Evolutionary conservation across 2,329 filamentous ascomycete genomes (phyloP).

Genomic region (Nemania abortiva): DNA sequence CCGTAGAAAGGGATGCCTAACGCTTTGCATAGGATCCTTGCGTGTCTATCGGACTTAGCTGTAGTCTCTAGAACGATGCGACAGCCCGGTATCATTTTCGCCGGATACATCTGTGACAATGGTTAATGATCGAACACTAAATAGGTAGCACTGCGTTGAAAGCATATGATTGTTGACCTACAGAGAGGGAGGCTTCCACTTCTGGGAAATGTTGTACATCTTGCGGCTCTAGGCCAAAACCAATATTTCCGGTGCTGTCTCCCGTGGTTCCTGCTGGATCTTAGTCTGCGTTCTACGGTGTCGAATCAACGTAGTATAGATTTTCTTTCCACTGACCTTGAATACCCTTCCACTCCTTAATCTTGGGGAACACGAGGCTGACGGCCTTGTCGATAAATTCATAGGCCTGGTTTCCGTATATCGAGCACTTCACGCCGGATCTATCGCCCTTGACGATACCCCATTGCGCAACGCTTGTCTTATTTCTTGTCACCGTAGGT

Average conservation of each 20-base stretch:
- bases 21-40: conserved; percentile 77
- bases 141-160: background rate
- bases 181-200: conserved; percentile 93
- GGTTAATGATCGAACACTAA: conserved; percentile 19
- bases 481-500: conserved; percentile 76
- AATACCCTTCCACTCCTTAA: conserved; percentile 93
- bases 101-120: conserved; percentile 65
- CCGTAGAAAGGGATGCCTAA: conserved; percentile 86
- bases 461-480: conserved; percentile 79
- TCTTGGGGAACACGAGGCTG: conserved; percentile 89
- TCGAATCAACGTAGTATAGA: conserved; percentile 8
- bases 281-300: conserved; percentile 15
- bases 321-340: conserved; percentile 52
- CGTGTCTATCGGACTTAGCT: conserved; percentile 86
- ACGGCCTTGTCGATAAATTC: conserved; percentile 92
- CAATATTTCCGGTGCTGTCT: conserved; percentile 88
- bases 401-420: conserved; percentile 84
- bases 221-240: conserved; percentile 81
- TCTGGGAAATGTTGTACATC: conserved; percentile 90
- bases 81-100: conserved; percentile 84
- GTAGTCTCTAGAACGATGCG: conserved; percentile 87
- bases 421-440: conserved; percentile 79
- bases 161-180: conserved; percentile 61
- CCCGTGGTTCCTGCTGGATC: conserved; percentile 69
- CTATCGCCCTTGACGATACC: conserved; percentile 77